Evolutionary conservation across 768 basidiomycete species (phyloP), one percentile per base, ranked within the genome.

Genomic region (Xerocomus brunneocitrinus): DNA sequence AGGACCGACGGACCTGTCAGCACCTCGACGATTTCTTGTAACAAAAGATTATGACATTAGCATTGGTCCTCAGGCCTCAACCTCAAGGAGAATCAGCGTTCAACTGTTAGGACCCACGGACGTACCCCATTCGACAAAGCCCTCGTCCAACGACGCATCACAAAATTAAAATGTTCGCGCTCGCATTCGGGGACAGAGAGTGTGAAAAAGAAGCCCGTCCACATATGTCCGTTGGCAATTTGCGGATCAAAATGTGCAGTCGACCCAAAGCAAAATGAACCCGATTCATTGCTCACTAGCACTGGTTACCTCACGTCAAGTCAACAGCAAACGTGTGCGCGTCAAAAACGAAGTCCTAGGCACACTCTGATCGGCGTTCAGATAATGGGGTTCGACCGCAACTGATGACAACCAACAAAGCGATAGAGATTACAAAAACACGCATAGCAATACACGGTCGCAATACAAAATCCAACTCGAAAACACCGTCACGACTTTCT

Each of bases 401-500:
- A 19, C 19, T 19, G 19, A 19, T 19, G 13, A 25, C 0, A 24
- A 24, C 10, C 24, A 28, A 43, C 24, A 28, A 43, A 28, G 27
- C 13, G n/a, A 13, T 24, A 16, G 7, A 7, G 3, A 43, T 5
- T 13, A 28, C 16, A 42, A 42, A 4, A 42, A 38, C 36, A 24
- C 14, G 4, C 43, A 44, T 42, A 27, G 28, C 28, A 44, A 30
- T 32, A 32, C 31, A 32, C 31, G 31, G 31, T 6, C 31, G 10
- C 8, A 10, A 32, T 44, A 43, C 42, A 43, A 25, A 16, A 4
- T 9, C 5, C 41, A 42, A 5, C 19, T 19, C 19, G 19, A 28
- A 28, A 10, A 30, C 14, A 16, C 27, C 24, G 16, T 44, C 28
- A 30, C 14, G 61, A 58, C 54, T 64, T 68, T 50, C 59, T 64